Conservation (phyloP, 1,284 basidiomycete species). For the Heterobasidion occidentale region DNA sequence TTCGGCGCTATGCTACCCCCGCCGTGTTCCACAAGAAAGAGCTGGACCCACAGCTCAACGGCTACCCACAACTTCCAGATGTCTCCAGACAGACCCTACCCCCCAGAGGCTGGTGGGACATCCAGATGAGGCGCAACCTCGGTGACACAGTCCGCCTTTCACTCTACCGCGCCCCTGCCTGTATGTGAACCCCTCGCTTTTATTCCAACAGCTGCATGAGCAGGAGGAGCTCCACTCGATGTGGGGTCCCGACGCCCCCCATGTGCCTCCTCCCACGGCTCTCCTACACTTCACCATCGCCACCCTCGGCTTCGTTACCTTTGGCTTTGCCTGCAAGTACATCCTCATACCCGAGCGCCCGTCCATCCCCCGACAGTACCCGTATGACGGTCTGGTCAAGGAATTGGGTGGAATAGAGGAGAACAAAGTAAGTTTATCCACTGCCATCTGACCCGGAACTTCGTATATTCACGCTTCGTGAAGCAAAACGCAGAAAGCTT, state of each 20-base stretch:
- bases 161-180: background rate
- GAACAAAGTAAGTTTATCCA: constrained; percentile 47
- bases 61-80: constrained; percentile 73
- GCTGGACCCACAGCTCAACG: constrained; percentile 58
- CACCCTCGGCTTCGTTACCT: constrained; percentile 46
- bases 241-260: constrained; percentile 81
- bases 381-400: constrained; percentile 59
- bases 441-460: too few relatives aligned
- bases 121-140: constrained; percentile 77
- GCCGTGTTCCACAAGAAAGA: constrained; percentile 24
- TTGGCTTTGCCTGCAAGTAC: constrained; percentile 49
- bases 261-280: constrained; percentile 48
- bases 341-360: constrained; percentile 49
- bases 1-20: constrained; percentile 23
- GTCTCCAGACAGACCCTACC: constrained; percentile 62
- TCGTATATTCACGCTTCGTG: background rate
- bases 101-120: constrained; percentile 77
- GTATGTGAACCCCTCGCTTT: background rate
- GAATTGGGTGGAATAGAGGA: constrained; percentile 71
- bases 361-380: constrained; percentile 62
- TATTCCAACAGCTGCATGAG: constrained; percentile 61
- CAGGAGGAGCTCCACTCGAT: constrained; percentile 79
- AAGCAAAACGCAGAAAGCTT: constrained; percentile 14
- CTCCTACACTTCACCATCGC: constrained; percentile 58
- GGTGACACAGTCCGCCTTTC: constrained; percentile 65